phyloP scores from a whole-genome alignment of 2,329 filamentous ascomycete species.

The Scedosporium aurantiacum region DNA sequence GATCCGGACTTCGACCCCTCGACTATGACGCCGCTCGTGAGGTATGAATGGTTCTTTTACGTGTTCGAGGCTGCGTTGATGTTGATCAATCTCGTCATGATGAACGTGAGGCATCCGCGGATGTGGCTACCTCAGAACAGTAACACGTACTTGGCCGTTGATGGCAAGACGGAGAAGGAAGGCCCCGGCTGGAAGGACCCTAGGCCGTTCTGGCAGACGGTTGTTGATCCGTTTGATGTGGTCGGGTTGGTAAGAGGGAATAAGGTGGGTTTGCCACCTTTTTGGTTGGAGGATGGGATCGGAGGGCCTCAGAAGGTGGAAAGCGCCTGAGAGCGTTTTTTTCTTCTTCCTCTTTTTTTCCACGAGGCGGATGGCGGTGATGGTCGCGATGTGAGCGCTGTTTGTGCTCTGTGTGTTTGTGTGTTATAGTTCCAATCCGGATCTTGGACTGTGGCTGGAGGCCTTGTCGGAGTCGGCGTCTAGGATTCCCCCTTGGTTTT shows the following conservation, averaged over 20 bases:
- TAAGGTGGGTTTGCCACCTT: background rate
- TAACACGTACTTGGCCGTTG: conserved; percentile 36
- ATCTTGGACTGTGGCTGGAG: too few relatives aligned
- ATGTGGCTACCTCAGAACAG: conserved; percentile 36
- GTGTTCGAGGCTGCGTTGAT: conserved; percentile 45
- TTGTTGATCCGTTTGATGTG: conserved; percentile 31
- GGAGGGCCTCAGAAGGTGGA: background rate
- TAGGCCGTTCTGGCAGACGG: conserved; percentile 28
- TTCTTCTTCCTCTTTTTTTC: background rate
- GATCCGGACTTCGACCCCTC: conserved; percentile 24
- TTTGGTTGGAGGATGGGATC: conserved; percentile 4
- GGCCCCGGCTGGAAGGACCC: conserved; percentile 38
- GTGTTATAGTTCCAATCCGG: too few relatives aligned
- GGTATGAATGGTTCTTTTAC: conserved; percentile 49
- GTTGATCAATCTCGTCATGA: conserved; percentile 36
- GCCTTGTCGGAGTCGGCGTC: too few relatives aligned
- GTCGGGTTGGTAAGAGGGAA: background rate
- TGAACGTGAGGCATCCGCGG: conserved; percentile 40
- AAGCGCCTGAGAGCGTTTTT: background rate
- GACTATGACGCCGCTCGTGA: conserved; percentile 32
- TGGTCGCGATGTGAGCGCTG: background rate
- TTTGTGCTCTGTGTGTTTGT: background rate
- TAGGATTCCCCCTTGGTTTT: too few relatives aligned
- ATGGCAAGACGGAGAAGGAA: conserved; percentile 36
- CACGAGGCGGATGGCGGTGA: too few relatives aligned